phyloP scores from a whole-genome alignment of 2,329 filamentous ascomycete species.

The Hymenoscyphus linearis region DNA sequence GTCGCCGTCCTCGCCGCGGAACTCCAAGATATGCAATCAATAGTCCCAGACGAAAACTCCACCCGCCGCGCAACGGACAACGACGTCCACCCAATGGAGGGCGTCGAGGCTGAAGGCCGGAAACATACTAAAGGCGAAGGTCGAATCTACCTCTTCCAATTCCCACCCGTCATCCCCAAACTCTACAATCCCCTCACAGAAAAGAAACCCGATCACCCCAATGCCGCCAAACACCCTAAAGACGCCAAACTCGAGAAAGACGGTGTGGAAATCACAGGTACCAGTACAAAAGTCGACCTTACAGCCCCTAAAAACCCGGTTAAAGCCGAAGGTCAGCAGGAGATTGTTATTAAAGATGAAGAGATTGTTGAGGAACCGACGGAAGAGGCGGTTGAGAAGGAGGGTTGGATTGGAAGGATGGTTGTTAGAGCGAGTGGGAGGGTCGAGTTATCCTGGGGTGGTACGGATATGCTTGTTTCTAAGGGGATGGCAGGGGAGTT shows the following conservation, averaged over 20 bases:
- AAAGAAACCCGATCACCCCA: conserved; percentile 15
- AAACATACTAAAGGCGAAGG: conserved; percentile 33
- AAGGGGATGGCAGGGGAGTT: conserved; percentile 50
- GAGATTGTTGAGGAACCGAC: conserved; percentile 13
- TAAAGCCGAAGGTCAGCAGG: conserved; percentile 13
- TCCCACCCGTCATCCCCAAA: conserved; percentile 56
- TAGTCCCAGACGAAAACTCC: conserved; percentile 27
- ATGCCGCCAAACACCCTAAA: conserved; percentile 3
- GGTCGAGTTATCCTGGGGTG: conserved; percentile 59
- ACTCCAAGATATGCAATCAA: conserved; percentile 37
- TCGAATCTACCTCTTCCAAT: conserved; percentile 58
- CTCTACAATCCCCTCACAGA: conserved; percentile 33
- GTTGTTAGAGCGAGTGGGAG: conserved; percentile 57
- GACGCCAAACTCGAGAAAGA: conserved; percentile 34
- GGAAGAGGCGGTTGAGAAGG: conserved; percentile 34
- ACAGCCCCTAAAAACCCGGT: conserved; percentile 21
- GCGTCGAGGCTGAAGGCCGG: conserved; percentile 31
- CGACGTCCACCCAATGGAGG: too few species aligned
- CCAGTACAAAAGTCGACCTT: conserved; percentile 37
- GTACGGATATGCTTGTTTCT: conserved; percentile 47
- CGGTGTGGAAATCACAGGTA: conserved; percentile 29
- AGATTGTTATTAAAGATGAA: conserved; percentile 18
- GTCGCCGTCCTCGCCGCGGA: conserved; percentile 42
- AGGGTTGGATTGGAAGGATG: conserved; percentile 56
- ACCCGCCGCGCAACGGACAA: conserved; percentile 15